Conservation (phyloP, 495 filamentous ascomycete species). For the Penicillium waksmanii region DNA sequence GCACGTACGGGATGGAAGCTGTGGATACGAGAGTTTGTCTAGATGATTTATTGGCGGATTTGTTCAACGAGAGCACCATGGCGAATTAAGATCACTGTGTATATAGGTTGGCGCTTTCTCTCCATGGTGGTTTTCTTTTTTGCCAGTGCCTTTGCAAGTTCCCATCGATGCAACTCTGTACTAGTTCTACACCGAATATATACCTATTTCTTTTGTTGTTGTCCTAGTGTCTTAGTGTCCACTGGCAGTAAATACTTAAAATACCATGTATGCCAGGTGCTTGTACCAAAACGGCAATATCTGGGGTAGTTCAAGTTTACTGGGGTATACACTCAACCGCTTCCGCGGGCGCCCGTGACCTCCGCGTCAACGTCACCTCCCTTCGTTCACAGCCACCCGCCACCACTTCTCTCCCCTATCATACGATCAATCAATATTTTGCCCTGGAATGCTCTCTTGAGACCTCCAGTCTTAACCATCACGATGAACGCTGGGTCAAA, state of each 20-base stretch:
- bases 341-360: conserved; percentile 26
- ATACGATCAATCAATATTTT: conserved; percentile 9
- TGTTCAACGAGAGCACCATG: conserved; percentile 77
- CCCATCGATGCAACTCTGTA: neutral
- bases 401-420: conserved; percentile 16
- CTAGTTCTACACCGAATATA: conserved; percentile 8
- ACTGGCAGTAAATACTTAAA: neutral
- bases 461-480: conserved; percentile 10
- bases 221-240: neutral
- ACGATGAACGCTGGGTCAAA: conserved; percentile 32
- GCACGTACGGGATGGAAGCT: conserved; percentile 79
- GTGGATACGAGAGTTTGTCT: conserved; percentile 71
- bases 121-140: conserved; percentile 9
- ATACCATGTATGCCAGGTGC: neutral
- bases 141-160: neutral
- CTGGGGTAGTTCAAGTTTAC: too few species aligned
- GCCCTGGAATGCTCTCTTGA: conserved; percentile 13
- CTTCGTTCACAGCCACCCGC: conserved; percentile 20
- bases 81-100: conserved; percentile 35
- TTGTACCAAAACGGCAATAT: too few species aligned
- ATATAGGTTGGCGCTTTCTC: conserved; percentile 14
- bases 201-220: conserved; percentile 4
- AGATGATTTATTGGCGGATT: conserved; percentile 70
- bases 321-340: neutral
- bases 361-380: conserved; percentile 39